Evolutionary conservation across 441 rosid species (phyloP), one percentile per base, ranked within the genome.

Genomic region (Erodium trifolium): DNA sequence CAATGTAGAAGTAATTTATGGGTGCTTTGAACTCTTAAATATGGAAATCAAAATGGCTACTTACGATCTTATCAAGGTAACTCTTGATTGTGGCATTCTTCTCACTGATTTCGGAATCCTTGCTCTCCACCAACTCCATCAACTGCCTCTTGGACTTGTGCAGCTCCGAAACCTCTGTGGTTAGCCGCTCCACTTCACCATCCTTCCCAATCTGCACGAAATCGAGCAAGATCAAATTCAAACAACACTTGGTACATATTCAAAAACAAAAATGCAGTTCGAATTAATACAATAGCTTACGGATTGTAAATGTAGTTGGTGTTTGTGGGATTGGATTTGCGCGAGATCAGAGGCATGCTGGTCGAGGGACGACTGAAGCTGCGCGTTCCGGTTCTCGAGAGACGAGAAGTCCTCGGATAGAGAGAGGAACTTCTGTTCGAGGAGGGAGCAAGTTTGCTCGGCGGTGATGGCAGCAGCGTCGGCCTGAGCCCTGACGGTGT

Each of bases 391-490:
- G 51, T 97, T 81, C 76, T 92, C 91, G 1, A 92, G 85, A 53
- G 78, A 76, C 2, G 89, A 79, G 80, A 80, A 85, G 65, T 92
- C 97, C 49, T 77, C 72, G 13, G 93, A 80, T 14, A 94, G 81
- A 13, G 98, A 84, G 71, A 90, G 79, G 76, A 82, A 90, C 87
- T 92, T 94, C 82, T 94, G 97, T 84, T 94, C 99, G 18, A 92
- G 92, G 70, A 94, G 84, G 49, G 97, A 84, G 77, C 97, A 92
- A 10, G 96, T 90, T 74, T 94, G 99, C 83, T 94, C 99, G 65
- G 97, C 98, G 43, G 98, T 91, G 84, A 94, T 88, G 60, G 87
- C 70, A 16, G 90, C 77, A 8, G 99, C 98, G 67, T 94, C 99
- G 1, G 92, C 87, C 64, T 85, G 87, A 1, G 96, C 99, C 76